Percentiles rank a stretch among this genome's conserved stretches.
phyloP scores from a whole-genome alignment of 83 land plant genomes.

The Diphasiastrum complanatum region DNA sequence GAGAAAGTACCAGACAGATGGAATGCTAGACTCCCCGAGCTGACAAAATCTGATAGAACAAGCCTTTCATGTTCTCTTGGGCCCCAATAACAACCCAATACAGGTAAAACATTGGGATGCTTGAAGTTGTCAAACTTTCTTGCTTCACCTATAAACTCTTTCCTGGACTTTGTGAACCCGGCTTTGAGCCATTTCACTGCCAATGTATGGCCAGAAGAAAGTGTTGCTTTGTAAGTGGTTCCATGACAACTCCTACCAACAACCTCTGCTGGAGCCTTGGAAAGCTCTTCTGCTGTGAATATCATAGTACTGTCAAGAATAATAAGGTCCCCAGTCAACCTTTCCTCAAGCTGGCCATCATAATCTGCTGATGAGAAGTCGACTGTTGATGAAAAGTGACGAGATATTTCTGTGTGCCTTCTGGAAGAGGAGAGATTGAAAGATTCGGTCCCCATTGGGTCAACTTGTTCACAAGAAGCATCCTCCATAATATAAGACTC shows the following conservation, averaged over 20 bases:
- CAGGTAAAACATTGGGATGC: conserved; percentile 57
- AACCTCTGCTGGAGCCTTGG: conserved; percentile 95
- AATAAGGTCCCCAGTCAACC: conserved; percentile 68
- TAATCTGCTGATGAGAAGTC: conserved; percentile 44
- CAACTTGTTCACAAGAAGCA: too few relatives aligned
- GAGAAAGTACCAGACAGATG: conserved; percentile 86
- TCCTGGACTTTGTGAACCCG: conserved; percentile 75
- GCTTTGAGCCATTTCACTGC: conserved; percentile 88
- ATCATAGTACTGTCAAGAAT: conserved; percentile 55
- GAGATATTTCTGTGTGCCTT: too few relatives aligned
- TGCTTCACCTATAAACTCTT: conserved; percentile 71
- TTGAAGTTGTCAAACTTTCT: conserved; percentile 59
- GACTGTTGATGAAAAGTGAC: conserved; percentile 19
- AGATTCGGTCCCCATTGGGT: too few relatives aligned
- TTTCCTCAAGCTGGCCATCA: conserved; percentile 70
- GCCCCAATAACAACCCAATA: conserved; percentile 87
- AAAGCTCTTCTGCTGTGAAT: conserved; percentile 79
- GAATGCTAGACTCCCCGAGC: conserved; percentile 60
- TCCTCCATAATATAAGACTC: too few relatives aligned
- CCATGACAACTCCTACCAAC: conserved; percentile 94
- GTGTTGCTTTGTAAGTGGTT: conserved; percentile 81
- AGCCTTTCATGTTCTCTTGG: conserved; percentile 87
- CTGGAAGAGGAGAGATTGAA: too few relatives aligned
- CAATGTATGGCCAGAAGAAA: conserved; percentile 67
- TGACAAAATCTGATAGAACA: conserved; percentile 55